These are phyloP conservation scores for Canavalia gladiata DNA, from an alignment of 306 rosid genomes.

Conservation along the genomic window DNA sequence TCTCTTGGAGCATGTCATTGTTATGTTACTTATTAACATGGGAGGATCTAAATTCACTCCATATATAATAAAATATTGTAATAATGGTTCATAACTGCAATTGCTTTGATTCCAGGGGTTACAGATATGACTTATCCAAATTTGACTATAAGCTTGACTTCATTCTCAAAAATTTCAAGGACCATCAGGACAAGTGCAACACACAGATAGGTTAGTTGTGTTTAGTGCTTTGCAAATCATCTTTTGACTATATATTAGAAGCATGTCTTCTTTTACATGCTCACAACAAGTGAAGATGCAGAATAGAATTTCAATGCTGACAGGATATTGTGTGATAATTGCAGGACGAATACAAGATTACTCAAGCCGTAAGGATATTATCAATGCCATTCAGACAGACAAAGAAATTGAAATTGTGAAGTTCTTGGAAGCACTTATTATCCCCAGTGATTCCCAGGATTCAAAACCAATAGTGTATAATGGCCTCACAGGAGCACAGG, in stretches of 20 bases:
- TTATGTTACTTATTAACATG: neutral
- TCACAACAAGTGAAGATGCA: constrained; percentile 2
- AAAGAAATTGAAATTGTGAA: constrained; percentile 40
- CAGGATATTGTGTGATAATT: neutral
- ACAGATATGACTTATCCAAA: constrained; percentile 26
- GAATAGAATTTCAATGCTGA: neutral
- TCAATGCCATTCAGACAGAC: constrained; percentile 41
- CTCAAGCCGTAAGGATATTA: constrained; percentile 20
- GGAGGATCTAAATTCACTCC: neutral
- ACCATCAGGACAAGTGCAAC: constrained; percentile 37
- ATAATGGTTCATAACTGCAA: neutral
- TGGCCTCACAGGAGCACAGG: constrained; percentile 37
- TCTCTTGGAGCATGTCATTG: neutral
- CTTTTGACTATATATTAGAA: neutral
- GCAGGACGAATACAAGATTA: constrained; percentile 42
- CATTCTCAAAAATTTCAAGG: constrained; percentile 44
- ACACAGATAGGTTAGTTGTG: constrained; percentile 39
- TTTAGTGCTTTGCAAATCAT: neutral
- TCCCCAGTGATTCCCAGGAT: constrained; percentile 29
- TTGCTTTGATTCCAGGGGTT: constrained; percentile 47
- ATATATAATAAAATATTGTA: neutral
- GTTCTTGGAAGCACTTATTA: constrained; percentile 41
- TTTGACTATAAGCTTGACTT: constrained; percentile 36
- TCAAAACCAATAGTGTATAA: constrained; percentile 36
- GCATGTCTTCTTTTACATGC: neutral